Evolutionary conservation across 768 basidiomycete species (phyloP), one percentile per base, ranked within the genome.

Genomic region (Phaeotremella skinneri): DNA sequence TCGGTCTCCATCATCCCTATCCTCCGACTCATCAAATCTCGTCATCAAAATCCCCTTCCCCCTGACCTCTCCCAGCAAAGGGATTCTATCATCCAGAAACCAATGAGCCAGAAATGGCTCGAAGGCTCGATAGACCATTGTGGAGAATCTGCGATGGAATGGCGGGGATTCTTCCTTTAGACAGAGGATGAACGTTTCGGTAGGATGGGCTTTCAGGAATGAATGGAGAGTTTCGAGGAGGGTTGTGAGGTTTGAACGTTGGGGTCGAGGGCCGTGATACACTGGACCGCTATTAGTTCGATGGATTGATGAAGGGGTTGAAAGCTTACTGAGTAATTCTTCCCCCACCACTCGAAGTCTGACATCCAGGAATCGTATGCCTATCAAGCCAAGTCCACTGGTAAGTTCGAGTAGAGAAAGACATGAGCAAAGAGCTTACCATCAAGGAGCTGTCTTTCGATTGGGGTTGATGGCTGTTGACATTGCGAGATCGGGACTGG

Each of bases 21-120:
- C 63, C 3, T 29, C 83, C 62, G 85, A 80, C 0, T 82, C 84
- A 0, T 89, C 88, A 69, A 96, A 96, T 20, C 92, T 84, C 63
- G 88, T 90, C 70, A 94, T 84, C 80, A 97, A 75, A 30, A 96
- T 82, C 7, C 85, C 85, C 77, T 87, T 90, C 4, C 92, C 91
- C 66, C 92, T 80, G 7, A 88, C 91, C 74, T 93, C 87, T 1
- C 89, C 90, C 0, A 96, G 82, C 0, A 59, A 81, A 1, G 93
- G 92, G 54, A 94, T 81, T 5, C 87, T 80, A 66, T 92, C 87
- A 67, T 89, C 84, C 32, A 94, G 76, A 72, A 84, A 93, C 89
- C 90, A 94, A 78, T 80, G 79, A 20, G 82, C 2, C 11, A 70
- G 48, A 39, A 59, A 56, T 11, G 65, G 61, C 21, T 58, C 32